Conservation (phyloP, 2,329 filamentous ascomycete species). For the Trichoderma lentiforme region DNA sequence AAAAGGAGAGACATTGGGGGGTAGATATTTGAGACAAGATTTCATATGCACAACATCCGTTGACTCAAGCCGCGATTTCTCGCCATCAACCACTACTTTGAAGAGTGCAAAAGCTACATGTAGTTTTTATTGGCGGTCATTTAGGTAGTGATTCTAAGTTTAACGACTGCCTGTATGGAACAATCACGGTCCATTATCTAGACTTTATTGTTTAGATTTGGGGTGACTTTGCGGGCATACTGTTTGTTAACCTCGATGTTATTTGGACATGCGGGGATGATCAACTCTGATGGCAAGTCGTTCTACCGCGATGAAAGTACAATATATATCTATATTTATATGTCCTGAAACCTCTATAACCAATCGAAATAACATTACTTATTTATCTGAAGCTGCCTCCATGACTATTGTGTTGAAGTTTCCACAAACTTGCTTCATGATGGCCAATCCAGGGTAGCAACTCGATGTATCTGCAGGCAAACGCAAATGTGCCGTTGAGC, state of each 20-base stretch:
- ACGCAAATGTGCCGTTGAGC: too few relatives aligned
- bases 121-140: too few relatives aligned
- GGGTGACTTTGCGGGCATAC: background rate
- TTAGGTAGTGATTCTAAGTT: too few relatives aligned
- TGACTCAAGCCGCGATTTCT: background rate
- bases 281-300: background rate
- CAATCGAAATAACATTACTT: background rate
- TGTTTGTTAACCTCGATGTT: too few relatives aligned
- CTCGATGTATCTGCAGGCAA: background rate
- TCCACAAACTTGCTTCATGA: background rate
- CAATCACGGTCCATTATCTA: background rate
- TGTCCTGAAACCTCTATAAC: background rate
- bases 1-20: background rate
- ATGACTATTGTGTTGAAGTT: background rate
- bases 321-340: background rate
- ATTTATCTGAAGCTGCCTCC: background rate
- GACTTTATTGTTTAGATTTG: background rate
- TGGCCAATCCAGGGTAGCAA: background rate
- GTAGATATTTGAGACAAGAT: background rate
- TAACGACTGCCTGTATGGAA: background rate
- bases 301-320: background rate
- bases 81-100: too few relatives aligned
- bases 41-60: background rate
- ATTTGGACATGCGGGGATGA: too few relatives aligned
- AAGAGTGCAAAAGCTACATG: too few relatives aligned